These are phyloP conservation scores for Primulina huaijiensis DNA, from an alignment of 257 asterid species.

Conservation along the genomic window DNA sequence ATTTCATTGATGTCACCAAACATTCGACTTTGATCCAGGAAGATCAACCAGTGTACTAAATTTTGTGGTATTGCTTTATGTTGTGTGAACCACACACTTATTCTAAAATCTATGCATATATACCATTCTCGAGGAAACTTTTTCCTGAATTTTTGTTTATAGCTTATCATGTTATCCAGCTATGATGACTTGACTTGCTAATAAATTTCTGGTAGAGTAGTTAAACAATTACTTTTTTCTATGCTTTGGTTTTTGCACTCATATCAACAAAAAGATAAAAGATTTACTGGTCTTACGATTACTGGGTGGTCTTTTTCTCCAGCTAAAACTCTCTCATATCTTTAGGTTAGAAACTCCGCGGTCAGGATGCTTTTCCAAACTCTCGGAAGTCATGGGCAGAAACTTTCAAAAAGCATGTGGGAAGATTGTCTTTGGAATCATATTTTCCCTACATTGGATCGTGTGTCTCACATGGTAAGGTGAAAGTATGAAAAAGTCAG, in stretches of 20 bases:
- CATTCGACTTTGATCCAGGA: conserved; percentile 10
- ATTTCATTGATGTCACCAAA: conserved; percentile 4
- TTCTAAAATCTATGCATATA: conserved; percentile 3
- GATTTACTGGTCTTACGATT: conserved; percentile 26
- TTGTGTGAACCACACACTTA: neutral
- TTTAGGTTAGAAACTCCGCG: conserved; percentile 93
- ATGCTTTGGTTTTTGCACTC: conserved; percentile 16
- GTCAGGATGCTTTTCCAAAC: conserved; percentile 94
- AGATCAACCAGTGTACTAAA: neutral
- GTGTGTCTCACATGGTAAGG: conserved; percentile 86
- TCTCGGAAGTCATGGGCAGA: conserved; percentile 97
- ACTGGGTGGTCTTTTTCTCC: conserved; percentile 23
- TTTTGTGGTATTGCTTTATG: conserved; percentile 10
- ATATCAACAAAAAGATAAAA: conserved; percentile 16
- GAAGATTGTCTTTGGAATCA: conserved; percentile 87
- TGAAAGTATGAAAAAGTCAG: conserved; percentile 19
- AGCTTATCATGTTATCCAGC: conserved; percentile 8
- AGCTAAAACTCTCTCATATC: conserved; percentile 26
- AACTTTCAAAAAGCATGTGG: conserved; percentile 90
- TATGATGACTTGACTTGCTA: neutral
- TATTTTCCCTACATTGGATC: conserved; percentile 83
- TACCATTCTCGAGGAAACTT: conserved; percentile 6
- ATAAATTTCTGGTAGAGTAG: conserved; percentile 11
- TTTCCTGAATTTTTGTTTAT: neutral
- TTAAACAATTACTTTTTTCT: conserved; percentile 20